A percentile compares a stretch with the other conserved stretches of the same genome.
Evolutionary conservation across 495 filamentous ascomycete genomes (phyloP).

Genomic region (Peziza echinospora): DNA sequence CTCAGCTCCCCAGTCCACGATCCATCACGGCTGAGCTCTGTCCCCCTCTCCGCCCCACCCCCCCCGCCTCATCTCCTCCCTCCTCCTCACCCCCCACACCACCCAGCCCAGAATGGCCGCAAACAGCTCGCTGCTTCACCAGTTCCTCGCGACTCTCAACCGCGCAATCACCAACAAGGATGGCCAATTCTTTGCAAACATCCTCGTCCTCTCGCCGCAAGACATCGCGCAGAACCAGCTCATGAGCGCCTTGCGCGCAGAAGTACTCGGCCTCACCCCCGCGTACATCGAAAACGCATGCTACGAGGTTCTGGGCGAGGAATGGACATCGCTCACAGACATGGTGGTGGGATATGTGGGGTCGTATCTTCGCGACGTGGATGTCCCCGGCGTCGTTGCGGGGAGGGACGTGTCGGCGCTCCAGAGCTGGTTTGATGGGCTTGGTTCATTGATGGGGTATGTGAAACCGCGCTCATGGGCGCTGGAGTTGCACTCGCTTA

Average conservation of each 20-base stretch:
- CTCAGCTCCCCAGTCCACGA: no score
- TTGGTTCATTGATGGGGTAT: conserved; percentile 11
- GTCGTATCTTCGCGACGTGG: background rate
- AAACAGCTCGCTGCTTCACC: background rate
- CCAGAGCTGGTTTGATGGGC: conserved; percentile 2
- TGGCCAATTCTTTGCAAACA: conserved; percentile 5
- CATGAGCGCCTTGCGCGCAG: conserved; percentile 7
- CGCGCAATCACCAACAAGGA: conserved; percentile 5
- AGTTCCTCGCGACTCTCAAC: background rate
- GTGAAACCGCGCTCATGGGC: no score
- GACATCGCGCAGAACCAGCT: conserved; percentile 8
- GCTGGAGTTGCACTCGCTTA: no score
- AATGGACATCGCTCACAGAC: conserved; percentile 15
- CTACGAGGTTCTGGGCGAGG: conserved; percentile 8
- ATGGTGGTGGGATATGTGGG: conserved; percentile 11
- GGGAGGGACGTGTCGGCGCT: background rate
- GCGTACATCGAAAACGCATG: conserved; percentile 3
- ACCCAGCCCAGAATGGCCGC: no score
- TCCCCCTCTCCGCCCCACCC: background rate
- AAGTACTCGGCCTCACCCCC: conserved; percentile 5
- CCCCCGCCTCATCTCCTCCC: background rate
- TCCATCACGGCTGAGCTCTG: no score
- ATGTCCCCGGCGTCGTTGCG: conserved; percentile 6
- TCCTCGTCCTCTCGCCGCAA: conserved; percentile 7
- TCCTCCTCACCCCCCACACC: no score